These are phyloP conservation scores for Cynara cardunculus DNA, from an alignment of 129 eudicot genomes.

Conservation along the genomic window DNA sequence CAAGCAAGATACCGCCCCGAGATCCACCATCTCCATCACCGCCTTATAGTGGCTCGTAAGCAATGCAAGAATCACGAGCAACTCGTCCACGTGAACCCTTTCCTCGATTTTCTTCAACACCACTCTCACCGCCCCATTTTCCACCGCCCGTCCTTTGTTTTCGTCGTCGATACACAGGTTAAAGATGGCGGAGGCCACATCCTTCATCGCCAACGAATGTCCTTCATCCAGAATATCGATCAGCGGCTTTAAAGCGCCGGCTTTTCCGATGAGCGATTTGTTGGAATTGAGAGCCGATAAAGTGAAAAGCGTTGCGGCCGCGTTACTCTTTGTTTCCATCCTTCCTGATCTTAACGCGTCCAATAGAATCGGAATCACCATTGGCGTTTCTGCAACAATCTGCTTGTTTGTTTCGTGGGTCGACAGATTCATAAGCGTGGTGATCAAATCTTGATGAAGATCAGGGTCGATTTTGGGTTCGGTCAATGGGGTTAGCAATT, in stretches of 20 bases:
- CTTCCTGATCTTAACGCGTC: constrained; percentile 65
- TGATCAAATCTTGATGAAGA: constrained; percentile 79
- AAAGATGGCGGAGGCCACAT: constrained; percentile 81
- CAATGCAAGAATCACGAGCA: constrained; percentile 81
- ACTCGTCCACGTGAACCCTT: constrained; percentile 63
- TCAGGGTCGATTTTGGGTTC: constrained; percentile 34
- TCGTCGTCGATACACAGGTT: constrained; percentile 71
- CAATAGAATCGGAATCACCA: constrained; percentile 48
- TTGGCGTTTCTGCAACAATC: constrained; percentile 70
- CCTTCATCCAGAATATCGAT: constrained; percentile 74
- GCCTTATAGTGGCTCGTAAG: constrained; percentile 71
- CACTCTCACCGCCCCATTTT: constrained; percentile 68
- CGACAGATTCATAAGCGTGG: constrained; percentile 73
- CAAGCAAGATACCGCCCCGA: constrained; percentile 70
- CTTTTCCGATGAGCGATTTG: constrained; percentile 70
- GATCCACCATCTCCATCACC: constrained; percentile 69
- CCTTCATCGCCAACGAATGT: constrained; percentile 64
- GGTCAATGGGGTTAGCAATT: constrained; percentile 50
- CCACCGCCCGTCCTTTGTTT: constrained; percentile 67
- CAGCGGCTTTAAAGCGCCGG: constrained; percentile 63
- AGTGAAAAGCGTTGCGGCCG: constrained; percentile 89
- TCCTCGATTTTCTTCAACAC: constrained; percentile 51
- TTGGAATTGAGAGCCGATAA: constrained; percentile 83
- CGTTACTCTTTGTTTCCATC: constrained; percentile 63
- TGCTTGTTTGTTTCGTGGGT: constrained; percentile 80